A percentile compares a stretch with the other conserved stretches of the same genome.
Evolutionary conservation across 2,329 filamentous ascomycete genomes (phyloP).

Genomic region (Acephala macrosclerotiorum): DNA sequence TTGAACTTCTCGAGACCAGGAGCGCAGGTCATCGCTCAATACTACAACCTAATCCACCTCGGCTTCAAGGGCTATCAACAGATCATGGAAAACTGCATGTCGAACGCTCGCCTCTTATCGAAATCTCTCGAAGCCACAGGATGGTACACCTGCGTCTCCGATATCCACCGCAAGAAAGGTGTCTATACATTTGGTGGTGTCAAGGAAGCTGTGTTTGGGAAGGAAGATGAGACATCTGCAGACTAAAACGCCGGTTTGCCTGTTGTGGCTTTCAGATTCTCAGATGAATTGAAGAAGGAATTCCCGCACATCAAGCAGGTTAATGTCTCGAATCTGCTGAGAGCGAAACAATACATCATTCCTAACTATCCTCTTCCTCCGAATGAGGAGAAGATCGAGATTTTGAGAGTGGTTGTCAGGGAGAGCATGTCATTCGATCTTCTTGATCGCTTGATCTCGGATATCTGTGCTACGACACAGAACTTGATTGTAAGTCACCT

Average conservation of each 20-base stretch:
- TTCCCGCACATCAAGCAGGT: constrained; percentile 71
- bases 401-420: constrained; percentile 71
- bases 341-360: constrained; percentile 74
- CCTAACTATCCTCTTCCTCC: constrained; percentile 75
- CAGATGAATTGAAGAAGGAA: constrained; percentile 64
- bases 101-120: constrained; percentile 69
- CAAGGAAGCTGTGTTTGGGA: constrained; percentile 46
- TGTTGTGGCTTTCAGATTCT: constrained; percentile 72
- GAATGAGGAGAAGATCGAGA: constrained; percentile 66
- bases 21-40: constrained; percentile 74
- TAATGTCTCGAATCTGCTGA: constrained; percentile 65
- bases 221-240: constrained; percentile 58
- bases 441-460: constrained; percentile 66
- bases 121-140: constrained; percentile 69
- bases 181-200: constrained; percentile 46
- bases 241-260: constrained; percentile 71
- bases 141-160: constrained; percentile 70
- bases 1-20: constrained; percentile 77
- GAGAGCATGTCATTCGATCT: constrained; percentile 75
- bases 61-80: constrained; percentile 69
- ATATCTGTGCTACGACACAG: constrained; percentile 68
- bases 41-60: constrained; percentile 76
- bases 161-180: constrained; percentile 66
- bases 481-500: constrained; percentile 60
- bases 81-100: constrained; percentile 71